Evolutionary conservation across 2,329 filamentous ascomycete species (phyloP), one percentile per base, ranked within the genome.

Genomic region (Tothia fuscella): DNA sequence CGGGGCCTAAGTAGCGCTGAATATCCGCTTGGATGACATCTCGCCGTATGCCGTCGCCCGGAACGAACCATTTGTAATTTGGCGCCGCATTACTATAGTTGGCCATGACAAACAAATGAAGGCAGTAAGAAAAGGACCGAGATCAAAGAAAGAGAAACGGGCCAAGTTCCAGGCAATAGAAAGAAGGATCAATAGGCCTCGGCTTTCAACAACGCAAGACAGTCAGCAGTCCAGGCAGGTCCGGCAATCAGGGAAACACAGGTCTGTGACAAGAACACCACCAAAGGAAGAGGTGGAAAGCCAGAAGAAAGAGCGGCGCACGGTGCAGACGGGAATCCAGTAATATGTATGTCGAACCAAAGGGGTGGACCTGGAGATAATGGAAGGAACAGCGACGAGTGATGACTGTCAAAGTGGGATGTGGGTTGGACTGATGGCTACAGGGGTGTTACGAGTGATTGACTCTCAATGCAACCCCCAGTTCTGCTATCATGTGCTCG

Each of bases 1-100:
- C 66, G 47, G 63, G 64, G 41, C 66, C 67, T 43, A 70, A 53
- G 50, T 68, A 70, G 51, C 65, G 61, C 55, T 68, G 65, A 50
- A 70, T 70, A 55, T 70, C 66, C 49, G 65, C 65, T 36, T 65
- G 66, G 48, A 70, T 70, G 54, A 70, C 66, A 55, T 68, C 62
- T 51, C 67, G 55, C 44, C 65, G 63, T 51, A 70, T 70, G 54
- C 66, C 67, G 36, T 68, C 65, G 47, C 61, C 65, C 12, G 61
- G 60, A 48, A 67, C 59, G 51, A 68, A 70, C 66, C 66, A 70
- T 56, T 67, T 60, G 56, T 63, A 55, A 57, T 55, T 43, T 25
- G 42, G 42, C 2, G 13, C 22, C 17, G 22, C 25, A 13, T 40
- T 16, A 22, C 22, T 22, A 32, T 21, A 25, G 38, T 33, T 13